Evolutionary conservation across 306 rosid species (phyloP).

Genomic region (Quercus engelmannii): DNA sequence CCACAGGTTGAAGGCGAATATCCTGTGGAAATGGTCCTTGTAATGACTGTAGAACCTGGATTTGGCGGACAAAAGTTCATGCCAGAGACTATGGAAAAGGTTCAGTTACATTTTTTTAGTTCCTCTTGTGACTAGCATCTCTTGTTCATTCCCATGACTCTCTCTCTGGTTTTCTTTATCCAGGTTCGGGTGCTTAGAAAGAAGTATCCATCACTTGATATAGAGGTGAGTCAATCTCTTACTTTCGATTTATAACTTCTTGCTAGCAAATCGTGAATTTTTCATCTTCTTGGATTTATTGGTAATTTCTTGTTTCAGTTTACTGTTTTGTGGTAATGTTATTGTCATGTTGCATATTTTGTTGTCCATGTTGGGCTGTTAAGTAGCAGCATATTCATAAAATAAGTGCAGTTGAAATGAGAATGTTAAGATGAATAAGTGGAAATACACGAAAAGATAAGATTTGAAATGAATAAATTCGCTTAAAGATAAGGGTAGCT

Average conservation of each 20-base stretch:
- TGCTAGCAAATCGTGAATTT: neutral
- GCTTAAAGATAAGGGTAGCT: too few relatives aligned
- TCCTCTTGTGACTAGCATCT: slow-evolving; percentile 13
- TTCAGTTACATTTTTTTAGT: slow-evolving; percentile 9
- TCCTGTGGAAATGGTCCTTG: slow-evolving; percentile 96
- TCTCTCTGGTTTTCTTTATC: slow-evolving; percentile 1
- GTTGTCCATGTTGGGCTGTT: neutral
- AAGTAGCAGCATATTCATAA: too few relatives aligned
- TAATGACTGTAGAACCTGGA: slow-evolving; percentile 99
- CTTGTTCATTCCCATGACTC: neutral
- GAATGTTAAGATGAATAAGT: too few relatives aligned
- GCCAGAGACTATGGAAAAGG: slow-evolving; percentile 93
- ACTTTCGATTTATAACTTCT: slow-evolving; percentile 10
- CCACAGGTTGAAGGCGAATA: slow-evolving; percentile 77
- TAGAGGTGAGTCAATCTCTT: slow-evolving; percentile 55
- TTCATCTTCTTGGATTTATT: slow-evolving; percentile 10
- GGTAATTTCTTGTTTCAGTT: neutral
- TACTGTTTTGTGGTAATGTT: neutral
- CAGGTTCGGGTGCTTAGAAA: slow-evolving; percentile 78
- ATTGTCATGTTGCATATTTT: neutral
- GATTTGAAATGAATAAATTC: too few relatives aligned
- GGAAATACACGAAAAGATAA: too few relatives aligned
- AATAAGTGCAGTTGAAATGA: too few relatives aligned
- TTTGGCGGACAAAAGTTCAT: slow-evolving; percentile 98
- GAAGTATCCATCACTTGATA: slow-evolving; percentile 89